These are phyloP conservation scores for Penstemon barbatus DNA, from an alignment of 257 asterid genomes.

Conservation along the genomic window DNA sequence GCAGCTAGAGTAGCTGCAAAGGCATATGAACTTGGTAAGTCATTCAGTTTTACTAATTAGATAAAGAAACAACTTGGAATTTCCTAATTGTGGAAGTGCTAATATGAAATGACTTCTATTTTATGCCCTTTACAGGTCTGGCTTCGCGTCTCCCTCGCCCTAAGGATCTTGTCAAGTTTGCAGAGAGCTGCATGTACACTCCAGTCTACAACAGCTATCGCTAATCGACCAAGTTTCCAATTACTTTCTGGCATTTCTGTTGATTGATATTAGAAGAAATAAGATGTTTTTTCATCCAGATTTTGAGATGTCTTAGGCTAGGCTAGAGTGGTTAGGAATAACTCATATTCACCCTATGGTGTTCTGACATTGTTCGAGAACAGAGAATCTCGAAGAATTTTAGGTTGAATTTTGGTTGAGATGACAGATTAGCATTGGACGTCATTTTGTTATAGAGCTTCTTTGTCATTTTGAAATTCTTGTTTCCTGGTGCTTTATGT, in stretches of 20 bases:
- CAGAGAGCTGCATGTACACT: constrained; percentile 93
- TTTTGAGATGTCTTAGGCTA: not conserved
- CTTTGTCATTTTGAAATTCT: no score
- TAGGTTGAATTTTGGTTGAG: no score
- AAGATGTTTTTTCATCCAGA: no score
- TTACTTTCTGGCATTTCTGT: no score
- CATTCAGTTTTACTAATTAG: not conserved
- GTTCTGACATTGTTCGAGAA: no score
- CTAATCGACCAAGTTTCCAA: constrained; percentile 8
- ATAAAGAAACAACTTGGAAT: not conserved
- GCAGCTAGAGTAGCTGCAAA: constrained; percentile 93
- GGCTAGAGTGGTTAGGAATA: no score
- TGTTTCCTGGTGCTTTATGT: no score
- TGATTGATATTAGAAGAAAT: no score
- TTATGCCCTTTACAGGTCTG: constrained; percentile 54
- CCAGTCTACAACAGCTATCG: constrained; percentile 78
- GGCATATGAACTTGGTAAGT: constrained; percentile 91
- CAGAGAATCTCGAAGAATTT: no score
- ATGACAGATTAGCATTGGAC: no score
- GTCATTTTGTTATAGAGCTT: no score
- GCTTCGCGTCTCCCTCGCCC: constrained; percentile 92
- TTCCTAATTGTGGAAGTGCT: not conserved
- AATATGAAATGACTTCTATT: constrained; percentile 20
- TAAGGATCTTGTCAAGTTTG: constrained; percentile 66
- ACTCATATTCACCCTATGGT: no score